These are phyloP conservation scores for Umbilicaria muhlenbergii DNA, from an alignment of 495 filamentous ascomycete species.

Conservation along the genomic window DNA sequence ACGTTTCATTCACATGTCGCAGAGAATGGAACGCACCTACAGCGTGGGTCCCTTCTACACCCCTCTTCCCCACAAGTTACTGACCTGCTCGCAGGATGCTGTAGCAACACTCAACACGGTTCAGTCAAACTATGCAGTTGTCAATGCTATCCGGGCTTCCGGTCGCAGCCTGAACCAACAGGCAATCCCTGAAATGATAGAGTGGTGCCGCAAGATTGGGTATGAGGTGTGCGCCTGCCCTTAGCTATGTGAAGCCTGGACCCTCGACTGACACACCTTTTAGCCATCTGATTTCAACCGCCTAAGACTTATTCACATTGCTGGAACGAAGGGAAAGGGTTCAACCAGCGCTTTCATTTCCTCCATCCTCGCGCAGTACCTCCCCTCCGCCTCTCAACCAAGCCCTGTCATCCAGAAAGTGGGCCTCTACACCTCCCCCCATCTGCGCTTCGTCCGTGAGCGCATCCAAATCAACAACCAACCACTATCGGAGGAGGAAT, in stretches of 20 bases:
- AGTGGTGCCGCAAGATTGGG: conserved; percentile 61
- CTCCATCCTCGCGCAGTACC: conserved; percentile 45
- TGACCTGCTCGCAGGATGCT: conserved; percentile 41
- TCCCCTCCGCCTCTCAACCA: conserved; percentile 20
- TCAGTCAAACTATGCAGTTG: conserved; percentile 68
- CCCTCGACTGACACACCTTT: not conserved
- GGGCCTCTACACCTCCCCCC: conserved; percentile 80
- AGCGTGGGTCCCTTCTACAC: not conserved
- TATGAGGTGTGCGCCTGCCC: conserved; percentile 44
- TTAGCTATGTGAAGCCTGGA: not conserved
- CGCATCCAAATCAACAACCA: conserved; percentile 68
- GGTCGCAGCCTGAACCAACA: conserved; percentile 49
- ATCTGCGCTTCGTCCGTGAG: conserved; percentile 76
- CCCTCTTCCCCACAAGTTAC: not conserved
- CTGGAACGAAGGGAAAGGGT: conserved; percentile 90
- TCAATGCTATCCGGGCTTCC: conserved; percentile 58
- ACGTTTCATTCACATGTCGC: not conserved
- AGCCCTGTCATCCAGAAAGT: conserved; percentile 36
- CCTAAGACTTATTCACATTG: conserved; percentile 68
- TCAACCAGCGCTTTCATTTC: conserved; percentile 55
- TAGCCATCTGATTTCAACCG: conserved; percentile 61
- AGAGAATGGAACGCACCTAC: conserved; percentile 9
- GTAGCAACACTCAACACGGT: conserved; percentile 76
- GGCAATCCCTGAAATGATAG: conserved; percentile 59
- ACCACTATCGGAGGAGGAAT: conserved; percentile 59